phyloP scores from a whole-genome alignment of 2,329 filamentous ascomycete species.

The Proliferodiscus dingleyae region DNA sequence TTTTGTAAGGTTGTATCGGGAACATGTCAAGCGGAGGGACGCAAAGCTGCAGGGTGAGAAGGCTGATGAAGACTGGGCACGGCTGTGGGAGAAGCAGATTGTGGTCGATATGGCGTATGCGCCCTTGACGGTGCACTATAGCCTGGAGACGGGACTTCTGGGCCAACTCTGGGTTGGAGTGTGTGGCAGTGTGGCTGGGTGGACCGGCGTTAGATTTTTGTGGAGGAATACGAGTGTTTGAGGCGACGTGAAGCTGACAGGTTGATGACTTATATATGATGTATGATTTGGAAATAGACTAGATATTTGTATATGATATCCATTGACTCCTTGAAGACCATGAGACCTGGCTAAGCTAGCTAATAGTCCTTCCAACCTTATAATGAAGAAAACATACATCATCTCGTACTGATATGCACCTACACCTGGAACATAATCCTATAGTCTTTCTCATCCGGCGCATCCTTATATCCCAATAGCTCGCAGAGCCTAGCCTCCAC shows the following conservation, averaged over 20 bases:
- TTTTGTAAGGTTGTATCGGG: slow-evolving; percentile 53
- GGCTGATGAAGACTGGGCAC: slow-evolving; percentile 46
- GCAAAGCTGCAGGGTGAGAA: slow-evolving; percentile 30
- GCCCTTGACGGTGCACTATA: slow-evolving; percentile 81
- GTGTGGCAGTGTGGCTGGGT: slow-evolving; percentile 48
- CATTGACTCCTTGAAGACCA: too few species aligned
- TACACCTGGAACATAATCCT: slow-evolving; percentile 11
- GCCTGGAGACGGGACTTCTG: slow-evolving; percentile 60
- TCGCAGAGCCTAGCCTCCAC: slow-evolving; percentile 9
- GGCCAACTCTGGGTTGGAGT: slow-evolving; percentile 54
- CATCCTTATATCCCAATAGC: slow-evolving; percentile 11
- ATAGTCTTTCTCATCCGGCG: slow-evolving; percentile 7
- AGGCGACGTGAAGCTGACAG: not conserved
- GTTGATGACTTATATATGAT: too few species aligned
- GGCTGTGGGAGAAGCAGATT: slow-evolving; percentile 44
- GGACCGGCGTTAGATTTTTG: slow-evolving; percentile 39
- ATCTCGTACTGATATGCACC: not conserved
- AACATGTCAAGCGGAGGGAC: slow-evolving; percentile 29
- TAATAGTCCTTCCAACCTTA: too few species aligned
- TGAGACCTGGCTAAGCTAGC: too few species aligned
- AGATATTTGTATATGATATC: too few species aligned
- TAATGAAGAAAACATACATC: not conserved
- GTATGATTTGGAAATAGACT: too few species aligned
- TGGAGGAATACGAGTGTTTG: slow-evolving; percentile 36
- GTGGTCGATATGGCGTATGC: slow-evolving; percentile 70